Base-by-base conservation (phyloP, 768 basidiomycete genomes). In the Sarcodon sp. region DNA sequence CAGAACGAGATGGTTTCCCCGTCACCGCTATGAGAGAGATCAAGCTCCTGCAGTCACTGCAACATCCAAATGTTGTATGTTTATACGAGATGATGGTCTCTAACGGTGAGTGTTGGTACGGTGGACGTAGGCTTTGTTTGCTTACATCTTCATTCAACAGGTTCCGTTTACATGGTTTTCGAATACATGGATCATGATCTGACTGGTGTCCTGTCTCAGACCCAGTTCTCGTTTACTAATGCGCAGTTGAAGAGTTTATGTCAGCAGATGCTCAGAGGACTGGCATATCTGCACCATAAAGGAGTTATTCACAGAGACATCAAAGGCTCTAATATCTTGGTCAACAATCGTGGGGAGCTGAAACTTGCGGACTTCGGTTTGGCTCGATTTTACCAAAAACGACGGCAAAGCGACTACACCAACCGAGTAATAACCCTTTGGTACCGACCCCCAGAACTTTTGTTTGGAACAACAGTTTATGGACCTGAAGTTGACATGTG, bases 121-220 rank as follows among this genome's bases (percentile, higher is more conserved):
- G n/a, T n/a, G 52, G 3, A 11, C 36, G 36, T 46, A 41, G 33
- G 7, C 33, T 5, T 7, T 43, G 35, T 33, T 45, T 13, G 51
- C 18, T 41, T 21, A 33, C 50, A 49, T 38, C 41, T 54, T 50
- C 51, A 52, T 37, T 36, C 27, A 50, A 48, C 57, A 97, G 94
- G 91, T 50, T 83, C 86, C 44, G 93, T 96, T 37, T 94, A 90
- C 66, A 99, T 99, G 96, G 94, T 99, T 35, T 91, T 98, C 58
- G 93, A 98, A 63, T 99, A 99, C 64, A 88, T 96, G 88, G 92
- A 99, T 57, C 94, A 98, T 61, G 96, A 99, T 61, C 70, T 99
- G 47, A 97, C 93, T 2, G 96, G 96, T 3, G 74, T 98, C 45
- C 72, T 99, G 27, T 87, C 90, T 2, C 93, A 97, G 66, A 86